These are phyloP conservation scores for Wickerhamomyces queroliae DNA, from an alignment of 805 yeast genomes.

Conservation along the genomic window DNA sequence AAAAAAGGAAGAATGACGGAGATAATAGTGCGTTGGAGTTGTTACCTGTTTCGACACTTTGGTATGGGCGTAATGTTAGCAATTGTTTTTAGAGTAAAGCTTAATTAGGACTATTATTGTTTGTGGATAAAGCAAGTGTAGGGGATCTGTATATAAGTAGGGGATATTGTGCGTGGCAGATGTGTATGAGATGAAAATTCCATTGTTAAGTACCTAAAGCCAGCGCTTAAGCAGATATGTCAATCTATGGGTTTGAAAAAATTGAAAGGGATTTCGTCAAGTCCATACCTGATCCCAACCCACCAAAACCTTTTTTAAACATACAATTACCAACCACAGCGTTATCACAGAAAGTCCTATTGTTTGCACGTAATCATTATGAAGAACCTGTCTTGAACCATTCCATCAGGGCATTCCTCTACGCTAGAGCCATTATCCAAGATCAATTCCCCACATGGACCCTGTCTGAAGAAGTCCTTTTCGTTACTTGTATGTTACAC, in stretches of 20 bases:
- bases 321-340: background rate
- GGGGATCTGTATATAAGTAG: no score
- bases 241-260: constrained; percentile 1
- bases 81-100: constrained; percentile 6
- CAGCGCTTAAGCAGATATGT: background rate
- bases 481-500: constrained; percentile 1
- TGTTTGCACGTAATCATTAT: background rate
- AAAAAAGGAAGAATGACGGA: background rate
- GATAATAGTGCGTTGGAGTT: constrained; percentile 9
- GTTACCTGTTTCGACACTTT: constrained; percentile 17
- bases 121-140: no score
- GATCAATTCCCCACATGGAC: constrained; percentile 3
- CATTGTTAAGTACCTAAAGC: no score
- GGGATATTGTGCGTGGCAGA: no score
- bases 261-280: constrained; percentile 3
- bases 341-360: background rate
- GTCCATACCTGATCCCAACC: constrained; percentile 1
- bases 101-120: no score
- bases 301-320: background rate
- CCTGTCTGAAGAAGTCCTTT: constrained; percentile 2
- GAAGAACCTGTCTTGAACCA: background rate
- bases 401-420: constrained; percentile 4
- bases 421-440: constrained; percentile 2
- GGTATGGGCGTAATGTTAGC: constrained; percentile 24
- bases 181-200: no score